These are phyloP conservation scores for Penium margaritaceum DNA, from an alignment of 139 green algal genomes.

Conservation along the genomic window DNA sequence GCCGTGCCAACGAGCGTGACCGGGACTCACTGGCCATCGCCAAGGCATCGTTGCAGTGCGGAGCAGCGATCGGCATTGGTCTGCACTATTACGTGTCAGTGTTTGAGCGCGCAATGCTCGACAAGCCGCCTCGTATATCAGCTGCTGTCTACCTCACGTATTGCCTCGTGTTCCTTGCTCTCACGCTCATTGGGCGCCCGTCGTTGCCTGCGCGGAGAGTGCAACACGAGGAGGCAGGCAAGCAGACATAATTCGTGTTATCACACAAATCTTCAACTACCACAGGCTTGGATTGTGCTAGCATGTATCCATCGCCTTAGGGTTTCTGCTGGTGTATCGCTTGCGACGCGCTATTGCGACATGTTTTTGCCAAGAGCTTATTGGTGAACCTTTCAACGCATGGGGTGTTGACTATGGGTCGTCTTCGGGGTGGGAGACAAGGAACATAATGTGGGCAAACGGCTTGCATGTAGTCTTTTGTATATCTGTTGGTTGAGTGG, in stretches of 20 bases:
- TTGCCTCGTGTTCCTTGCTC: slow-evolving; percentile 4
- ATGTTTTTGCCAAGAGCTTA: no score
- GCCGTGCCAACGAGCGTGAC: not conserved
- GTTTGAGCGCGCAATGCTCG: slow-evolving; percentile 38
- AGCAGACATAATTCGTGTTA: slow-evolving; percentile 3
- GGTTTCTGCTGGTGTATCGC: no score
- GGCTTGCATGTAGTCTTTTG: no score
- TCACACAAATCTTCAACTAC: no score
- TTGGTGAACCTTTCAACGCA: no score
- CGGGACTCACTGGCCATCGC: not conserved
- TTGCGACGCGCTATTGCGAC: no score
- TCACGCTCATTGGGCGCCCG: not conserved
- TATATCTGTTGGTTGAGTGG: no score
- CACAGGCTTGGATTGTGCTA: no score
- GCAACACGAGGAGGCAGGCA: not conserved
- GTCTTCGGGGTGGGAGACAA: no score
- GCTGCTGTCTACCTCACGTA: slow-evolving; percentile 24
- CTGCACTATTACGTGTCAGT: slow-evolving; percentile 43
- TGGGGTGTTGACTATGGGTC: no score
- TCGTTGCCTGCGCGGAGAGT: not conserved
- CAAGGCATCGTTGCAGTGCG: not conserved
- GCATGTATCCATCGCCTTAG: no score
- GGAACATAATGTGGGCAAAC: no score
- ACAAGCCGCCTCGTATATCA: slow-evolving; percentile 17
- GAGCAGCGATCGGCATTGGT: not conserved